These are phyloP conservation scores for Helminthosporium solani DNA, from an alignment of 2,329 filamentous ascomycete genomes.

Conservation along the genomic window DNA sequence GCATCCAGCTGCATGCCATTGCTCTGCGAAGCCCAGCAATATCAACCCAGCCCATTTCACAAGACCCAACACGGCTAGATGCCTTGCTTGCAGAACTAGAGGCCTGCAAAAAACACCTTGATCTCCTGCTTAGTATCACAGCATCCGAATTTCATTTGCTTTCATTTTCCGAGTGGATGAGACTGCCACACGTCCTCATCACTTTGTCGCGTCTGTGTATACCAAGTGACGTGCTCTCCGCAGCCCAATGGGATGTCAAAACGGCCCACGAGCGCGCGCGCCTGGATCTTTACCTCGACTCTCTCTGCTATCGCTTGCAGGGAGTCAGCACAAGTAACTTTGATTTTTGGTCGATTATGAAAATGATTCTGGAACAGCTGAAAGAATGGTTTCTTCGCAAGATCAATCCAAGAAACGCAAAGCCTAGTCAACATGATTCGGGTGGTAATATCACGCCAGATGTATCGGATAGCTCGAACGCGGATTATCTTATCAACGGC, in stretches of 20 bases:
- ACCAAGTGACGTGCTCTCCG: slow-evolving; percentile 21
- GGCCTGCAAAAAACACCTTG: slow-evolving; percentile 67
- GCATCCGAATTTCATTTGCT: slow-evolving; percentile 53
- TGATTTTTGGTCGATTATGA: slow-evolving; percentile 37
- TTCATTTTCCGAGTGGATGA: slow-evolving; percentile 38
- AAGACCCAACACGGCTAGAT: slow-evolving; percentile 22
- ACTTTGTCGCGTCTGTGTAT: slow-evolving; percentile 33
- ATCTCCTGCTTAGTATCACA: slow-evolving; percentile 67
- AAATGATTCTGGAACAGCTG: slow-evolving; percentile 32
- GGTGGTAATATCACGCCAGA: slow-evolving; percentile 10
- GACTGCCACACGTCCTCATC: slow-evolving; percentile 32
- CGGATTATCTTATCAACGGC: not conserved
- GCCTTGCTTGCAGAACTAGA: slow-evolving; percentile 45
- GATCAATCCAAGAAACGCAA: slow-evolving; percentile 12
- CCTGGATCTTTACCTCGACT: slow-evolving; percentile 36
- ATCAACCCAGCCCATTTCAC: not conserved
- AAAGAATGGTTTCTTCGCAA: slow-evolving; percentile 32
- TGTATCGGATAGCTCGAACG: slow-evolving; percentile 3
- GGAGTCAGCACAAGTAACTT: slow-evolving; percentile 22
- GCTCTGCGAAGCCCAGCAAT: slow-evolving; percentile 19
- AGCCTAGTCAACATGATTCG: slow-evolving; percentile 2
- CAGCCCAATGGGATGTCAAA: slow-evolving; percentile 33
- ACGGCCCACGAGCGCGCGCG: slow-evolving; percentile 33
- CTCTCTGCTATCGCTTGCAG: slow-evolving; percentile 37
- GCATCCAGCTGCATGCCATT: slow-evolving; percentile 30